Evolutionary conservation across 768 basidiomycete genomes (phyloP).

Genomic region (Macrolepiota fuliginosa): DNA sequence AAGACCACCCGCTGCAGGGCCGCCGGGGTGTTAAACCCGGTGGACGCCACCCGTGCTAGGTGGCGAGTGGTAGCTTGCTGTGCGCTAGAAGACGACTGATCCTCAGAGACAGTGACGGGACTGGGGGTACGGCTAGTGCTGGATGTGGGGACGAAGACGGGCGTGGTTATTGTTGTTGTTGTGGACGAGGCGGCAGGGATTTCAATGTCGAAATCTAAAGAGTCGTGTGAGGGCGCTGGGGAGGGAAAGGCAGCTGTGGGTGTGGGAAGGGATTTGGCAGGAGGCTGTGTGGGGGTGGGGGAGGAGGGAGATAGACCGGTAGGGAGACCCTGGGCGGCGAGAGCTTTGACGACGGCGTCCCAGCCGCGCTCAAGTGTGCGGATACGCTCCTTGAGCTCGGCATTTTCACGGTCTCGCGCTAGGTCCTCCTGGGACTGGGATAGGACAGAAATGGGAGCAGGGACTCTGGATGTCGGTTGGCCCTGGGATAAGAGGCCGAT

Average conservation of each 20-base stretch:
- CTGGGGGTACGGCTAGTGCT: constrained; percentile 20
- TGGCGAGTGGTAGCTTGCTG: constrained; percentile 79
- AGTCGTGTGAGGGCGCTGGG: constrained; percentile 40
- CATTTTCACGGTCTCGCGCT: constrained; percentile 61
- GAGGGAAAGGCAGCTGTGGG: constrained; percentile 33
- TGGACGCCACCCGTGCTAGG: constrained; percentile 97
- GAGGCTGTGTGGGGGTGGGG: constrained; percentile 21
- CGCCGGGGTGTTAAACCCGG: constrained; percentile 57
- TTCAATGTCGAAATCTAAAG: constrained; percentile 26
- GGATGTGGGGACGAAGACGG: constrained; percentile 28
- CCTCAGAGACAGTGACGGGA: constrained; percentile 18
- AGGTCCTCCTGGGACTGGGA: constrained; percentile 15
- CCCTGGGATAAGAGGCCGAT: constrained; percentile 33
- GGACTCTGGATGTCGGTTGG: constrained; percentile 16
- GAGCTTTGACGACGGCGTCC: constrained; percentile 75
- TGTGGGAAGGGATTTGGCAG: constrained; percentile 27
- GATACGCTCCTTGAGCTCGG: constrained; percentile 73
- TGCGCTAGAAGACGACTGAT: constrained; percentile 27
- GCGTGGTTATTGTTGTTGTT: constrained; percentile 34
- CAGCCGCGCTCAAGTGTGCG: constrained; percentile 78
- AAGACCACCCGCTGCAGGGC: constrained; percentile 94
- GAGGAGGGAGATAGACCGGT: constrained; percentile 34
- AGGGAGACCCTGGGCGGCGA: constrained; percentile 66
- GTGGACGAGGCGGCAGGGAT: constrained; percentile 22
- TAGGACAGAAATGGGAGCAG: constrained; percentile 15